Base-by-base conservation (phyloP, 2,329 filamentous ascomycete genomes). In the Fusarium sambucinum region DNA sequence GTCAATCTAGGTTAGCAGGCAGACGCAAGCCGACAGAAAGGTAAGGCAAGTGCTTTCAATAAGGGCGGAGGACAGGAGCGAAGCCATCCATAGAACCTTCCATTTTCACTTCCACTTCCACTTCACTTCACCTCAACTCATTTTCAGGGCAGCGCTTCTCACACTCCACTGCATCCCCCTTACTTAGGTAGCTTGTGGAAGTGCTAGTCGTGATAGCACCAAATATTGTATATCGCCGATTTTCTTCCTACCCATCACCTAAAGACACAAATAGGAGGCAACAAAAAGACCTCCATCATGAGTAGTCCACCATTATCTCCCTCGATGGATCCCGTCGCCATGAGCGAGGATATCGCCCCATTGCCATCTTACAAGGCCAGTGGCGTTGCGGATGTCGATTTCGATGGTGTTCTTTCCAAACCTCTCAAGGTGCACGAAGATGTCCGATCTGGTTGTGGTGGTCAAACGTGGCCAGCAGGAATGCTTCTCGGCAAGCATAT, bases 381-480 rank as follows among this genome's bases (percentile, higher is more conserved):
- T 19, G 83, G 83, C 47, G 85, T 84, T 48, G 83, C 81, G 17
- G 78, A 78, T 27, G 79, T 88, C 53, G 82, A 86, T 73, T 96
- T 98, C 75, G 90, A 92, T 66, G 91, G 92, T 38, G 85, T 96
- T 53, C 84, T 97, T 33, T 79, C 84, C 21, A 82, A 86, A 47
- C 89, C 92, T 13, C 85, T 98, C 64, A 84, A 87, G 63, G 87
- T 98, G 17, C 91, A 92, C 74, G 94, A 97, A 78, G 94, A 98
- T 79, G 86, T 97, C 47, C 88, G 87, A 59, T 88, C 92, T 67
- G 96, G 96, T 63, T 98, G 96, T 78, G 96, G 96, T 48, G 96
- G 96, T 4, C 92, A 96, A 80, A 86, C 96, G 13, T 98, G 96
- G 96, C 95, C 94, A 5, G 95, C 95, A 1, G 96, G 96, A 13